Percentiles rank a stretch among this genome's conserved stretches.
These are phyloP conservation scores for Penicillium desertorum DNA, from an alignment of 495 filamentous ascomycete species.

Conservation along the genomic window DNA sequence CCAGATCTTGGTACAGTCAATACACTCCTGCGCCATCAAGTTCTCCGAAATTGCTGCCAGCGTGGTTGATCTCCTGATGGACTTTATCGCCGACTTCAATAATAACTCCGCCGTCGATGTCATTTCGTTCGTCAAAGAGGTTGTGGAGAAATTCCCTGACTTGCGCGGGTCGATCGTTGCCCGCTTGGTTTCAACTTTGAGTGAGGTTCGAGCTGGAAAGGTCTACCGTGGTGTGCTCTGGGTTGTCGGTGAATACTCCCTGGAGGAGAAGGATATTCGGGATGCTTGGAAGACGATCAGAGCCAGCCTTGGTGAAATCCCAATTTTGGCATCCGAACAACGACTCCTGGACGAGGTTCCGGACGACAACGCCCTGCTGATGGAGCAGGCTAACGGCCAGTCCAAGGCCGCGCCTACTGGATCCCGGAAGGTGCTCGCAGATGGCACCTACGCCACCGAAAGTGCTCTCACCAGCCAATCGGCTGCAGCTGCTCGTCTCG, in stretches of 20 bases:
- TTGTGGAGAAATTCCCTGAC: conserved; percentile 96
- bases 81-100: conserved; percentile 98
- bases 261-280: conserved; percentile 89
- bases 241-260: conserved; percentile 96
- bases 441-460: conserved; percentile 97
- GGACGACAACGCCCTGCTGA: conserved; percentile 62
- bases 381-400: conserved; percentile 81
- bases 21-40: conserved; percentile 97
- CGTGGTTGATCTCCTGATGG: conserved; percentile 97
- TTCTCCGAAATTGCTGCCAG: conserved; percentile 97
- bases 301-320: conserved; percentile 92
- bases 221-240: conserved; percentile 95
- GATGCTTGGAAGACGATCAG: conserved; percentile 97
- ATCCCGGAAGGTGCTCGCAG: conserved; percentile 87
- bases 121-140: conserved; percentile 97
- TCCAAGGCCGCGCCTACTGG: conserved; percentile 76
- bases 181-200: conserved; percentile 84
- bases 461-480: conserved; percentile 92
- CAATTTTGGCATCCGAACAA: conserved; percentile 94
- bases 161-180: conserved; percentile 83
- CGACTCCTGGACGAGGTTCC: conserved; percentile 77
- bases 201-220: conserved; percentile 93
- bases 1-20: conserved; percentile 91
- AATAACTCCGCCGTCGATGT: conserved; percentile 96
- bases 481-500: conserved; percentile 82